Conservation (phyloP, 108 stramenopile species). For the Asterionellopsis glacialis region DNA sequence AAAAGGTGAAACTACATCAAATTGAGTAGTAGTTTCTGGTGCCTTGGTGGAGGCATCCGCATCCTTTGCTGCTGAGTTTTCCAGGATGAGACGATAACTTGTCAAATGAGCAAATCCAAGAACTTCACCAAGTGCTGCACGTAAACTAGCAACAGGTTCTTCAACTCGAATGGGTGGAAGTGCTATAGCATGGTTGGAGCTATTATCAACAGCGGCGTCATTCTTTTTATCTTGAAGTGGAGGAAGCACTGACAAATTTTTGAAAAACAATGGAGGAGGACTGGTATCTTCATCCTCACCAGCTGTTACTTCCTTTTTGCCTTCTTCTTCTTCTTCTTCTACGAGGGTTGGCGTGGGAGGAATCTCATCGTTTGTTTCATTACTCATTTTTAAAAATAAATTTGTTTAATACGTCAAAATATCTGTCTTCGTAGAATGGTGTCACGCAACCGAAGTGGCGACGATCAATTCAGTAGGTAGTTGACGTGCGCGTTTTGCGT, state of each 20-base stretch:
- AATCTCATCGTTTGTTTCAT: too few species aligned
- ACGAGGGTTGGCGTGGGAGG: too few species aligned
- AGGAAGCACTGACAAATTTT: slow-evolving; percentile 56
- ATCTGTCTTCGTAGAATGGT: too few species aligned
- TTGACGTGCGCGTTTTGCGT: too few species aligned
- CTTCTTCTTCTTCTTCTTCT: too few species aligned
- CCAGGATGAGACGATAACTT: slow-evolving; percentile 67
- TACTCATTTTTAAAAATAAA: too few species aligned
- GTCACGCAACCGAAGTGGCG: too few species aligned
- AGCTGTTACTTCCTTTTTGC: too few species aligned
- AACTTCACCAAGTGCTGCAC: slow-evolving; percentile 64
- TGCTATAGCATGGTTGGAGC: slow-evolving; percentile 24
- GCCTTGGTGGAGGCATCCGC: not conserved
- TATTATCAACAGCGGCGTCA: not conserved
- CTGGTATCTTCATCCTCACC: too few species aligned
- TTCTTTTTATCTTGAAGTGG: slow-evolving; percentile 46
- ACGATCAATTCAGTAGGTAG: too few species aligned
- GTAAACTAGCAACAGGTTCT: slow-evolving; percentile 68
- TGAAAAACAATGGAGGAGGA: slow-evolving; percentile 24
- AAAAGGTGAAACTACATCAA: slow-evolving; percentile 38
- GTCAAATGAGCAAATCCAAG: slow-evolving; percentile 71
- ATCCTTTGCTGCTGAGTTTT: slow-evolving; percentile 11
- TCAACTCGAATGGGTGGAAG: slow-evolving; percentile 78
- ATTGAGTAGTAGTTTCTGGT: not conserved
- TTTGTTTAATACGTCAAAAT: too few species aligned